Conservation (phyloP, 2,329 filamentous ascomycete genomes). For the Pseudogymnoascus pannorum region DNA sequence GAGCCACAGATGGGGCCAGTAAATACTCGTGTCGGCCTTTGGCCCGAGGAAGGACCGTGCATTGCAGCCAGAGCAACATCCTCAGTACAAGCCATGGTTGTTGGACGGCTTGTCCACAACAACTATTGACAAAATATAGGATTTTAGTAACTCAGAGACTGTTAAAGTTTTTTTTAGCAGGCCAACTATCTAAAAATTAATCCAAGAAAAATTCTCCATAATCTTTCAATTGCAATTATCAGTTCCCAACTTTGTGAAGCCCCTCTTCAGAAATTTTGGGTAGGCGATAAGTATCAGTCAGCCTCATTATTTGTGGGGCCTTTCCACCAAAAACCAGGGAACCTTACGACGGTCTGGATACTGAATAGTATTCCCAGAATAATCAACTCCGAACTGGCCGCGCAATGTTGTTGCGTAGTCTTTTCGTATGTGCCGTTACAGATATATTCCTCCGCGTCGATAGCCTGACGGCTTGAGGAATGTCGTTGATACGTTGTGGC, state of each 20-base stretch:
- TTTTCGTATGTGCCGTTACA: neutral
- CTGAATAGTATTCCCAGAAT: neutral
- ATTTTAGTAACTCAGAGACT: neutral
- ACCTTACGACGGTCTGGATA: neutral
- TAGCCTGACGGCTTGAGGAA: constrained; percentile 5
- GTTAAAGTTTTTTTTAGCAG: neutral
- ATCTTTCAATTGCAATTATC: neutral
- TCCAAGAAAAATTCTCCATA: neutral
- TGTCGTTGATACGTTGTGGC: constrained; percentile 4
- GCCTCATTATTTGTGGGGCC: constrained; percentile 8
- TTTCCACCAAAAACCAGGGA: neutral
- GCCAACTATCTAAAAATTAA: neutral
- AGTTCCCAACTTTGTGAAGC: neutral
- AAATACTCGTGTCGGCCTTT: neutral
- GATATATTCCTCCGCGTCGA: neutral
- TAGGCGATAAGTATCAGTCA: neutral
- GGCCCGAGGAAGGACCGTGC: neutral
- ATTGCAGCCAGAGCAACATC: no score
- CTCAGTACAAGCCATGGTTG: neutral
- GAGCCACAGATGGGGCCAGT: neutral
- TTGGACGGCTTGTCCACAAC: neutral
- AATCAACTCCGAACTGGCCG: constrained; percentile 7
- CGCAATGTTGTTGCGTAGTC: constrained; percentile 7
- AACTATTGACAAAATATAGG: neutral
- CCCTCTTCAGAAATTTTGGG: neutral